phyloP scores from a whole-genome alignment of 306 rosid genomes.

The Dalbergia cultrata region DNA sequence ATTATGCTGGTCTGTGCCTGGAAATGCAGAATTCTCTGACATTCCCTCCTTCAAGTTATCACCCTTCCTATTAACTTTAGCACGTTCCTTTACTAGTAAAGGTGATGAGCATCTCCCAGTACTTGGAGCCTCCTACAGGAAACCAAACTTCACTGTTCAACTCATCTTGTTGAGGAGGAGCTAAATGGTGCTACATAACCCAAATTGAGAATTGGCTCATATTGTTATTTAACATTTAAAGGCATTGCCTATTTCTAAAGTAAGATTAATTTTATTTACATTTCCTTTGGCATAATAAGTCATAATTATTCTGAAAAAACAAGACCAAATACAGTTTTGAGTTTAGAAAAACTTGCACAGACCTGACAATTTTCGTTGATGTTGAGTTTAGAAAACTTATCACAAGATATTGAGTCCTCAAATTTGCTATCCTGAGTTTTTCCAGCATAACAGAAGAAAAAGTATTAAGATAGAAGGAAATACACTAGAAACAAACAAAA shows the following conservation, averaged over 20 bases:
- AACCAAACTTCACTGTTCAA: constrained; percentile 53
- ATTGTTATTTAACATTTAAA: not conserved
- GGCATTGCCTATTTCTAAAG: constrained; percentile 2
- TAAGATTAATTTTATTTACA: not conserved
- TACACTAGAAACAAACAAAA: constrained; percentile 7
- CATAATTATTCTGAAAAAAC: not conserved
- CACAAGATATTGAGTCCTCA: constrained; percentile 59
- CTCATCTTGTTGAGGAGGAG: constrained; percentile 37
- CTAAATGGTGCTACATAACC: constrained; percentile 24
- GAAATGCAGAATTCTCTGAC: constrained; percentile 74
- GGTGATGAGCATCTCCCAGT: constrained; percentile 58
- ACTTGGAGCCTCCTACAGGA: constrained; percentile 68
- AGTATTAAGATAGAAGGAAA: not conserved
- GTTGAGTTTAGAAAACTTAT: constrained; percentile 63
- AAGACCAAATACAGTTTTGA: constrained; percentile 13
- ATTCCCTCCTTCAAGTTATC: constrained; percentile 68
- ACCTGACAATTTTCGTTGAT: constrained; percentile 59
- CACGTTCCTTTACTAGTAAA: constrained; percentile 53
- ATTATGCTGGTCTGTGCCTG: constrained; percentile 57
- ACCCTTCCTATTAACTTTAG: constrained; percentile 52
- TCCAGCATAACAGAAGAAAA: constrained; percentile 29
- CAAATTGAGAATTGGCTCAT: constrained; percentile 30
- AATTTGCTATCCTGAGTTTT: constrained; percentile 56
- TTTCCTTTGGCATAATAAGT: constrained; percentile 25
- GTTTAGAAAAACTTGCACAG: constrained; percentile 33